These are phyloP conservation scores for Aphanoascus verrucosus DNA, from an alignment of 2,329 filamentous ascomycete genomes.

Conservation along the genomic window DNA sequence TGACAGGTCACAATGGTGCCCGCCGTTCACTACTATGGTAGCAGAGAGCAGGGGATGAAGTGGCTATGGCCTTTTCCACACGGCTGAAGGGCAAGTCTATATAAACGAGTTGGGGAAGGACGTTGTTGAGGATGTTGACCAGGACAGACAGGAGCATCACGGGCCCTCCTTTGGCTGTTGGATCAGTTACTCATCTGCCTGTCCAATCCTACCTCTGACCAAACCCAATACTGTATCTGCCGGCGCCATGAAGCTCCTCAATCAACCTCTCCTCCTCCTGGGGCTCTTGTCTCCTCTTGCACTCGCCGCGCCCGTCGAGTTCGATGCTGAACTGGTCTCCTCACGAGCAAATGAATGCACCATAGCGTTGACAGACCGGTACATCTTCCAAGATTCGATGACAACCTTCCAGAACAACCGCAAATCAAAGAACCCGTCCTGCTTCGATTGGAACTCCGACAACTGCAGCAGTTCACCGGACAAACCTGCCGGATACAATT, in stretches of 20 bases:
- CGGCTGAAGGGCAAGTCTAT: background rate
- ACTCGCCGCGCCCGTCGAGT: constrained; percentile 1
- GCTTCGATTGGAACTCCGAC: constrained; percentile 30
- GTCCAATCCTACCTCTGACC: background rate
- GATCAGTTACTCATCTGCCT: background rate
- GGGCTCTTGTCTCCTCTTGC: constrained; percentile 2
- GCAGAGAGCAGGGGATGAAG: background rate
- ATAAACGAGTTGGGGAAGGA: background rate
- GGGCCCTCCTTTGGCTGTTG: background rate
- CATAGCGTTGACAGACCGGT: constrained; percentile 32
- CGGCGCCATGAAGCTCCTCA: constrained; percentile 12
- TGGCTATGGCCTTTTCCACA: background rate
- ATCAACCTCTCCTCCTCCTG: constrained; percentile 6
- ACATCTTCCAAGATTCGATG: constrained; percentile 39
- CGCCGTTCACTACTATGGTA: background rate
- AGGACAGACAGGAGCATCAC: background rate
- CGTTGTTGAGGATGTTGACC: background rate
- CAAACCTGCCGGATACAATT: constrained; percentile 25
- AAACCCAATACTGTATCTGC: background rate
- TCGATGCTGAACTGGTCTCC: background rate
- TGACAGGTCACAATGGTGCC: background rate
- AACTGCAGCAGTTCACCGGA: constrained; percentile 28
- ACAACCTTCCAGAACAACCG: constrained; percentile 35
- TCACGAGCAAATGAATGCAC: constrained; percentile 8
- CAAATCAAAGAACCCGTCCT: constrained; percentile 31